Conservation (phyloP, 23 red algal genomes). For the Gracilaria domingensis region DNA sequence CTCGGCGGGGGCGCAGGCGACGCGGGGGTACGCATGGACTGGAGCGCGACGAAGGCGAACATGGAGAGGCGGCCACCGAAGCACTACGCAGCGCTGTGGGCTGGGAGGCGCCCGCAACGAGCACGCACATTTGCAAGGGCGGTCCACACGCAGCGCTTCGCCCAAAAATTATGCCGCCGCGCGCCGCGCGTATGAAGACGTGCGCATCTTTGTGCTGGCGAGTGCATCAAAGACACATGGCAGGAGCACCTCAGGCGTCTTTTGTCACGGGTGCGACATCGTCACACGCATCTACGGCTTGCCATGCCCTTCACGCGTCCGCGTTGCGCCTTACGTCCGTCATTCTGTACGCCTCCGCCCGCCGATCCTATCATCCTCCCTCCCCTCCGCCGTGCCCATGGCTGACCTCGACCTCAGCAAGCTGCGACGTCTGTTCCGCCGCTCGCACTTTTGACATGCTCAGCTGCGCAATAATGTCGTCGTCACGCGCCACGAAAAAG, state of each 20-base stretch:
- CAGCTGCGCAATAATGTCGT: background rate
- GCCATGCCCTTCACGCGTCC: background rate
- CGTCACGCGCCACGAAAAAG: slow-evolving; percentile 27
- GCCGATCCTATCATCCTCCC: background rate
- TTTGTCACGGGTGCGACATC: background rate
- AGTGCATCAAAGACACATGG: background rate
- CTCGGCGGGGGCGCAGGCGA: too few species aligned
- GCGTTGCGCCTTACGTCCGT: background rate
- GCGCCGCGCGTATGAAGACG: background rate
- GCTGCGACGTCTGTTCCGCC: slow-evolving; percentile 49
- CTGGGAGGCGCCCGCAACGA: too few species aligned
- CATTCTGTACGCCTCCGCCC: background rate
- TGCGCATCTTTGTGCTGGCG: background rate
- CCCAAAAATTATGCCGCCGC: background rate
- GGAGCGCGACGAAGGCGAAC: too few species aligned
- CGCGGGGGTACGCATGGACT: too few species aligned
- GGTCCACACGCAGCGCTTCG: background rate
- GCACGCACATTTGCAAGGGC: too few species aligned
- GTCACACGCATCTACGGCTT: background rate
- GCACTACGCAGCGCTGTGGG: too few species aligned
- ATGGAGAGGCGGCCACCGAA: too few species aligned
- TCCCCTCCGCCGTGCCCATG: background rate
- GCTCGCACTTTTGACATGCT: slow-evolving; percentile 51
- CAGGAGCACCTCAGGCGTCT: background rate
- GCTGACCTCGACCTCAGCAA: slow-evolving; percentile 33